Base-by-base conservation (phyloP, 257 asterid genomes). In the Petunia secreta region DNA sequence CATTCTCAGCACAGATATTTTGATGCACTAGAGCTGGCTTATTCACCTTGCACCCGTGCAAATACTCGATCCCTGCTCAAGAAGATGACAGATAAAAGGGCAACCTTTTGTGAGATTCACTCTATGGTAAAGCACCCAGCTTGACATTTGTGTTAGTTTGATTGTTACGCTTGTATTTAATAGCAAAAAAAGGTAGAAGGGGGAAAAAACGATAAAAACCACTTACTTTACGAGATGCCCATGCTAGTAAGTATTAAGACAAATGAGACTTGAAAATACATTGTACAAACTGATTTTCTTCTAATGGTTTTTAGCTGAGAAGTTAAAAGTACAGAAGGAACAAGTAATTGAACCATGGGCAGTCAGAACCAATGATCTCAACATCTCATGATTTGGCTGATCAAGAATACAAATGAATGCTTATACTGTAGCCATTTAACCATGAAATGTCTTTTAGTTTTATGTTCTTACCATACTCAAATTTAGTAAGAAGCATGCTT, bases 11-110 rank as follows among this genome's bases (percentile, higher is more conserved):
- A 0, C 96, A 92, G 4, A 95, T 88, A 88, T 92, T 95, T 85
- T 95, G 98, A 89, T 95, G 99, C 76, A 93, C 91, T 8, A 92
- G 78, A 63, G 91, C 83, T 37, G 95, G 95, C 68, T 90, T 93
- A 83, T 87, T 92, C 88, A 78, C 89, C 80, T 80, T 89, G 83
- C 82, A 81, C 1, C 86, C 90, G 10, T 93, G 98, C 80, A 95
- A 81, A 65, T 93, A 93, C 85, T 88, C 94, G 4, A 94, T 57
- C 38, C 97, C 98, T 94, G 96, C 60, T n/a, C 60, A 43, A 53
- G 50, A 74, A 63, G 46, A 52, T 68, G n/a, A 67, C 8, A n/a
- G 7, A 73, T 71, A 25, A 69, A 44, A 68, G 39, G 55, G 41
- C 3, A 63, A 1, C 43, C n/a, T 43, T 2, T 63, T 38, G 9